Evolutionary conservation across 345 rosid species (phyloP).

Genomic region (Litchi chinensis): DNA sequence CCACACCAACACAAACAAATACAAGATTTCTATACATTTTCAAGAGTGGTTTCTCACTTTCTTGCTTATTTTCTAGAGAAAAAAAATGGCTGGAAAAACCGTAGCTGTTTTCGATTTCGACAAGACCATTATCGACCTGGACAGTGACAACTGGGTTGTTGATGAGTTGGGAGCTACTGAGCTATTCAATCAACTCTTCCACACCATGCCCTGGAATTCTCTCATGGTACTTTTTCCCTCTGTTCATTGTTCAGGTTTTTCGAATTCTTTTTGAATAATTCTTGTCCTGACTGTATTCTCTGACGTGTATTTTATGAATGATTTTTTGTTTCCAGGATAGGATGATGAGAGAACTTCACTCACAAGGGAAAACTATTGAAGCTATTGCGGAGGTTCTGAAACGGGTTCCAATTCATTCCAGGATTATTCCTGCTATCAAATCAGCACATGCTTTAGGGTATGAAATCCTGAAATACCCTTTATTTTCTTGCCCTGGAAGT

Average conservation of each 20-base stretch:
- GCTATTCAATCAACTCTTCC: slow-evolving; percentile 78
- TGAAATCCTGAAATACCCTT: background rate
- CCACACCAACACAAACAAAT: too few species aligned
- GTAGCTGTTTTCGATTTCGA: slow-evolving; percentile 80
- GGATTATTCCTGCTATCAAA: slow-evolving; percentile 68
- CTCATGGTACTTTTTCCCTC: slow-evolving; percentile 51
- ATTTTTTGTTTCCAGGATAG: slow-evolving; percentile 49
- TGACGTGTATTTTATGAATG: background rate
- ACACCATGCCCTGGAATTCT: slow-evolving; percentile 90
- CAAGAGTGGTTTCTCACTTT: too few species aligned
- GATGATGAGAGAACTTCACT: slow-evolving; percentile 78
- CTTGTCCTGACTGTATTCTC: too few species aligned
- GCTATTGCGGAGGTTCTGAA: slow-evolving; percentile 61
- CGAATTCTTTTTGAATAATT: background rate
- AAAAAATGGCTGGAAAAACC: slow-evolving; percentile 41
- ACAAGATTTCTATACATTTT: too few species aligned
- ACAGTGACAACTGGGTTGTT: slow-evolving; percentile 82
- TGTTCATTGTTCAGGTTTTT: background rate
- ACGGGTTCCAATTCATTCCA: slow-evolving; percentile 62
- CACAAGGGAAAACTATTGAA: slow-evolving; percentile 57
- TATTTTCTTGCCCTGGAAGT: background rate
- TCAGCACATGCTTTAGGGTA: slow-evolving; percentile 82
- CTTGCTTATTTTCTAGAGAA: too few species aligned
- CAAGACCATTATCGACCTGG: slow-evolving; percentile 80
- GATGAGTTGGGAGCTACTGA: slow-evolving; percentile 81